These are phyloP conservation scores for Psidium guajava DNA, from an alignment of 345 rosid species.

Conservation along the genomic window DNA sequence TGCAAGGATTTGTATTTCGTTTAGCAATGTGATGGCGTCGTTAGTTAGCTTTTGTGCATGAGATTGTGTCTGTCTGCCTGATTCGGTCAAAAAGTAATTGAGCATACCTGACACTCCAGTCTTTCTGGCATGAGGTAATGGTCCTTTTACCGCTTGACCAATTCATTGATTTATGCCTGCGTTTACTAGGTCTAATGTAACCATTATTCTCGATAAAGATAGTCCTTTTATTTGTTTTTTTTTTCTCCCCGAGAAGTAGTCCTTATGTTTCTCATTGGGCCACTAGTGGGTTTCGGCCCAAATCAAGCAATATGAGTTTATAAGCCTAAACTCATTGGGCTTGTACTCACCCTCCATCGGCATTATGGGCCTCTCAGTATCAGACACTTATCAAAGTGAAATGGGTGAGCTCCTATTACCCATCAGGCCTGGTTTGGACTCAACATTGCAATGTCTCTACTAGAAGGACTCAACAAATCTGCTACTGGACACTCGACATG, in stretches of 20 bases:
- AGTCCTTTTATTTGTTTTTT: too few species aligned
- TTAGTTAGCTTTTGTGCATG: neutral
- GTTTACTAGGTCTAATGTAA: neutral
- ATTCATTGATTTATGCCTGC: too few species aligned
- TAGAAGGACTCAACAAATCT: neutral
- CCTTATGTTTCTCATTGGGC: neutral
- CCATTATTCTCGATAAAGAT: neutral
- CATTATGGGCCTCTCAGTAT: neutral
- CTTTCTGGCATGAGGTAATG: too few species aligned
- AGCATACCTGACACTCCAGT: too few species aligned
- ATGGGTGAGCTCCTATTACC: neutral
- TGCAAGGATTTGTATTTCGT: neutral
- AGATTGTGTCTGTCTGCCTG: neutral
- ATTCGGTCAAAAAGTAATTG: neutral
- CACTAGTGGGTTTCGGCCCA: neutral
- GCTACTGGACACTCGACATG: neutral
- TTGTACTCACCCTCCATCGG: neutral
- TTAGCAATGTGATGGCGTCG: neutral
- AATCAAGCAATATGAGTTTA: neutral
- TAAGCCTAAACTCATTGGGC: neutral
- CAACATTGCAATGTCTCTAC: neutral
- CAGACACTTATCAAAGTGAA: neutral
- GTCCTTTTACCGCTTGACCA: too few species aligned
- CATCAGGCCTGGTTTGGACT: neutral
- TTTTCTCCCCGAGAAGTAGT: neutral